Evolutionary conservation across 306 rosid genomes (phyloP), one percentile per base, ranked within the genome.

Genomic region (Carpinus viminea): DNA sequence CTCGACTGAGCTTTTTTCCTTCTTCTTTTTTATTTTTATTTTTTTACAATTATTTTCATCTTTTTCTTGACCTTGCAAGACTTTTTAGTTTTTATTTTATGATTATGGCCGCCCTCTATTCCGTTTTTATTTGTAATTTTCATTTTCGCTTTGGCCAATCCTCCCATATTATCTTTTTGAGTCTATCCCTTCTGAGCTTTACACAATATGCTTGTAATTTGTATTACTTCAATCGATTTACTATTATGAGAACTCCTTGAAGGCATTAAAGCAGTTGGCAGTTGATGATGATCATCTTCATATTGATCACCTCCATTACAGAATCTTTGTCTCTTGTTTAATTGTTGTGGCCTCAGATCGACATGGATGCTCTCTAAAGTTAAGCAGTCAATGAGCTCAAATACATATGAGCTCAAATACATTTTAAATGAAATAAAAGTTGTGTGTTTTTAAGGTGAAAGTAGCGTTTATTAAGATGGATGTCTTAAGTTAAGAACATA

Each of bases 51-150:
- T 24, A 24, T 24, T 24, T 24, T 4, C 2, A 4, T 12, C 6
- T 76, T 50, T 90, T 92, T 92, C 95, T 92, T 92, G 95, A 92
- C 86, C 95, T 92, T 92, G 97, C 95, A 92, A 87, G 97, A 7
- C 97, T 90, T 90, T 85, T 53, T 46, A 0, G 0, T 5, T 34
- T 4, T 55, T 77, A 0, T 0, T 0, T 0, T 0, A 0, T 6
- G 1, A 1, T 10, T 1, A 2, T 16, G 0, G 0, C 3, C 0
- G 0, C 0, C 0, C 0, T 53, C 0, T 8, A 2, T 21, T 28
- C 1, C 9, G 0, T 76, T 12, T 8, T 1, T 24, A 0, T 0
- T 0, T 13, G 0, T 0, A 0, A 0, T 17, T 12, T 60, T 1
- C 8, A 0, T 18, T 2, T 0, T 78, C 55, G 64, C 18, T 52